Conservation (phyloP, 768 basidiomycete species). For the Lactifluus rugatus region DNA sequence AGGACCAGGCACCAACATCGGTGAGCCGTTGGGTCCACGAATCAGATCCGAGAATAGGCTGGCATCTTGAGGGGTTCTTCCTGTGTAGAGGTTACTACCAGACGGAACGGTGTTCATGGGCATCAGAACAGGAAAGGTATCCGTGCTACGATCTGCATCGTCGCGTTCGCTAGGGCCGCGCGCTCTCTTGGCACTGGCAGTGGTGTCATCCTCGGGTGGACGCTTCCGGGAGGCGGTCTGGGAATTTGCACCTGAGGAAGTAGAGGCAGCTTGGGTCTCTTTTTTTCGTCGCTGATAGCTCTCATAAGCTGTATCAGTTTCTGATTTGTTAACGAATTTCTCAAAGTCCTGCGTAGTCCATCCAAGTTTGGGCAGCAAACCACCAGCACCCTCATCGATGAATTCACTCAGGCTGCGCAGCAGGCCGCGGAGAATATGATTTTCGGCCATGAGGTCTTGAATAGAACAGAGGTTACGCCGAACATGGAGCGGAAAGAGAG, state of each 20-base stretch:
- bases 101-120: conserved; percentile 38
- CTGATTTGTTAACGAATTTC: conserved; percentile 71
- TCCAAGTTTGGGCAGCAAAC: conserved; percentile 66
- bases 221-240: conserved; percentile 39
- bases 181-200: conserved; percentile 40
- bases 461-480: not conserved
- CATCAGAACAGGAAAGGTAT: conserved; percentile 47
- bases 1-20: conserved; percentile 43
- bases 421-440: conserved; percentile 71
- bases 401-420: conserved; percentile 68
- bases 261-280: conserved; percentile 24
- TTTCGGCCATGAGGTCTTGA: conserved; percentile 81
- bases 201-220: conserved; percentile 40
- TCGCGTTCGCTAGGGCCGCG: conserved; percentile 34
- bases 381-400: conserved; percentile 81
- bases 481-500: not conserved
- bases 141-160: conserved; percentile 32
- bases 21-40: conserved; percentile 35
- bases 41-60: conserved; percentile 36
- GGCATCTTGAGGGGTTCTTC: conserved; percentile 35
- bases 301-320: conserved; percentile 92
- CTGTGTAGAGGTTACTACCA: conserved; percentile 36
- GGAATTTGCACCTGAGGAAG: conserved; percentile 17
- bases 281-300: conserved; percentile 69
- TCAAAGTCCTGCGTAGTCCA: conserved; percentile 74